Evolutionary conservation across 805 yeast species (phyloP).

Genomic region (Saturnispora dispora): DNA sequence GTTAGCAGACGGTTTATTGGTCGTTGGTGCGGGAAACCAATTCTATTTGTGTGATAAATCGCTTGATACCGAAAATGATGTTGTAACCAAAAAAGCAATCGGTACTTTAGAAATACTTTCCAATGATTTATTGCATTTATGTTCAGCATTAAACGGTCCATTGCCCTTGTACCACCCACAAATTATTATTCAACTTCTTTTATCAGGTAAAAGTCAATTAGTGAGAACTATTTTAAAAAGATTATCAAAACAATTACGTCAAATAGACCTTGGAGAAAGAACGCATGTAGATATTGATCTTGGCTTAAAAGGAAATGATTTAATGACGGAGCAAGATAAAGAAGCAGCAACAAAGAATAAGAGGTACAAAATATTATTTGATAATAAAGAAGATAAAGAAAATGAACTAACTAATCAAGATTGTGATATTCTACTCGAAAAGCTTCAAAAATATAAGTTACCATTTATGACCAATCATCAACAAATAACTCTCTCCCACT

Average conservation of each 20-base stretch:
- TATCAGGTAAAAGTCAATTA: slow-evolving; percentile 46
- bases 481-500: slow-evolving; percentile 69
- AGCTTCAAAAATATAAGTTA: slow-evolving; percentile 52
- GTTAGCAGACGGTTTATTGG: slow-evolving; percentile 71
- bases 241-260: slow-evolving; percentile 46
- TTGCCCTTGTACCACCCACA: slow-evolving; percentile 90
- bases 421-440: slow-evolving; percentile 43
- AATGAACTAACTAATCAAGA: slow-evolving; percentile 18
- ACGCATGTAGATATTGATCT: slow-evolving; percentile 19
- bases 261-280: slow-evolving; percentile 33
- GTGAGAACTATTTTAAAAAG: slow-evolving; percentile 49
- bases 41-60: slow-evolving; percentile 70
- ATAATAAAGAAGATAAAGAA: slow-evolving; percentile 12
- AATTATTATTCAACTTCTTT: slow-evolving; percentile 63
- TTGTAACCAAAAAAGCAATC: slow-evolving; percentile 42
- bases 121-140: slow-evolving; percentile 56
- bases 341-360: background rate
- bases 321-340: slow-evolving; percentile 1
- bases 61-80: slow-evolving; percentile 43
- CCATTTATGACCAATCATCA: slow-evolving; percentile 88
- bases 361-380: background rate
- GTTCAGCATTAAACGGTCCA: slow-evolving; percentile 77
- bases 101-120: slow-evolving; percentile 50
- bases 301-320: slow-evolving; percentile 11
- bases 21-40: slow-evolving; percentile 85